phyloP scores from a whole-genome alignment of 208 protist genomes.

The Leishmania lainsoni region DNA sequence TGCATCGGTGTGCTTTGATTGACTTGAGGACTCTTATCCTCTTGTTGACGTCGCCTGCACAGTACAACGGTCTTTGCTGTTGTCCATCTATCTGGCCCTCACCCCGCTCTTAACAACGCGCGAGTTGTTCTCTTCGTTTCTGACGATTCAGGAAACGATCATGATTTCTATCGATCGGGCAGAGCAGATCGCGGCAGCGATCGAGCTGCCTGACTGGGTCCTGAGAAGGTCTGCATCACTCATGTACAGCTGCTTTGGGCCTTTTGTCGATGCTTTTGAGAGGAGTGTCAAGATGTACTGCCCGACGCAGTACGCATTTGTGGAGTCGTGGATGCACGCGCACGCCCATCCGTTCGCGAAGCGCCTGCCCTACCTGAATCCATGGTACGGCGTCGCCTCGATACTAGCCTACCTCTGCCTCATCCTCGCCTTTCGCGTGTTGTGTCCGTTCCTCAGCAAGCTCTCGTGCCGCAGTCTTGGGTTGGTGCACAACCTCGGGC shows the following conservation, averaged over 20 bases:
- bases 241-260: conserved; percentile 37
- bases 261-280: conserved; percentile 38
- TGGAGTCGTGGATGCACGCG: conserved; percentile 24
- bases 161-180: conserved; percentile 46
- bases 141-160: neutral
- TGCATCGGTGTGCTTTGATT: no score
- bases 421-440: conserved; percentile 31
- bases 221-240: conserved; percentile 27
- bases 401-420: conserved; percentile 50
- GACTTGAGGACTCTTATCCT: no score
- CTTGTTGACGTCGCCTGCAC: neutral
- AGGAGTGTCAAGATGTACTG: conserved; percentile 26
- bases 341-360: conserved; percentile 54
- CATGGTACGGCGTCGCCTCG: conserved; percentile 48
- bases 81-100: neutral
- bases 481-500: conserved; percentile 68
- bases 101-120: neutral
- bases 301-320: conserved; percentile 20
- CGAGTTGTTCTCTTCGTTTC: neutral
- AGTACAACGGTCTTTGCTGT: neutral
- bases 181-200: conserved; percentile 35
- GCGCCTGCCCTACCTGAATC: conserved; percentile 57
- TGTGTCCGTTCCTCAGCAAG: conserved; percentile 60
- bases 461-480: conserved; percentile 45
- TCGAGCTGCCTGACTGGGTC: conserved; percentile 67